Evolutionary conservation across 179 eudicot genomes (phyloP).

Genomic region (Beta macrorhiza): DNA sequence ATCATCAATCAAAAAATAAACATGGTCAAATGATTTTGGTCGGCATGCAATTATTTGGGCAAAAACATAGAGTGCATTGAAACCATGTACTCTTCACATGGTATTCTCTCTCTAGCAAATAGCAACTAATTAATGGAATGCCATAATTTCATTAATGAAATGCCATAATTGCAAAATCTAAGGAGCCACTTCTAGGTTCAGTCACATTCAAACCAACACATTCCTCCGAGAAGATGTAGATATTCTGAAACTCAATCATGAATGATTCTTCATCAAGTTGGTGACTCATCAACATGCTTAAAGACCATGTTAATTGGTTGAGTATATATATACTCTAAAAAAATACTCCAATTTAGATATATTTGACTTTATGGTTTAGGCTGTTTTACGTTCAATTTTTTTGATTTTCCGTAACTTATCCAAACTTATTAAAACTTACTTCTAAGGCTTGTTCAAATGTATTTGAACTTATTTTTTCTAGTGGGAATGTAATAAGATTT

Average conservation of each 20-base stretch:
- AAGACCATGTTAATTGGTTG: not conserved
- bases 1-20: slow-evolving; percentile 3
- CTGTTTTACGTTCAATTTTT: no score
- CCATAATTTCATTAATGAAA: slow-evolving; percentile 3
- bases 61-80: slow-evolving; percentile 18
- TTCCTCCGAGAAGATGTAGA: not conserved
- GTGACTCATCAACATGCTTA: not conserved
- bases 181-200: slow-evolving; percentile 22
- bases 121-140: not conserved
- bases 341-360: not conserved
- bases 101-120: not conserved
- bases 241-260: slow-evolving; percentile 8
- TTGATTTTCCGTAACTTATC: no score
- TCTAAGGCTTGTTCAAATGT: no score
- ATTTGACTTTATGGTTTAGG: no score
- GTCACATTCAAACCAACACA: slow-evolving; percentile 20
- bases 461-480: no score
- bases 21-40: slow-evolving; percentile 21
- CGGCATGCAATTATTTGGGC: slow-evolving; percentile 21
- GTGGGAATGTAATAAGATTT: no score
- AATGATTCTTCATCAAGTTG: not conserved
- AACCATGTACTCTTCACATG: slow-evolving; percentile 28
- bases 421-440: no score
- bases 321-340: not conserved
- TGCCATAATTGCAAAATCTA: slow-evolving; percentile 30